phyloP scores from a whole-genome alignment of 2,329 filamentous ascomycete genomes.

The Acrodontium crateriforme region DNA sequence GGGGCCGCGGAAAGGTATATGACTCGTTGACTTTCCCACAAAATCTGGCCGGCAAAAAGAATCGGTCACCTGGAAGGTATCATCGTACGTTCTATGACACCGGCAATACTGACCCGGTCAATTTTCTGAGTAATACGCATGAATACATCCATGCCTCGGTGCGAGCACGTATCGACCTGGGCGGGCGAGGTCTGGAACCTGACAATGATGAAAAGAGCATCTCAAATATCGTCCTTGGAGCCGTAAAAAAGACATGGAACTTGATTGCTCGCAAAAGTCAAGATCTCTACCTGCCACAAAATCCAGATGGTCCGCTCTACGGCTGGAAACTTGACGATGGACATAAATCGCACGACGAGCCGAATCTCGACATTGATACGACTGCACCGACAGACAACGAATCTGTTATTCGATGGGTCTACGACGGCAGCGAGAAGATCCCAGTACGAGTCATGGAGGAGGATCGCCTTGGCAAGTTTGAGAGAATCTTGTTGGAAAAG shows the following conservation, averaged over 20 bases:
- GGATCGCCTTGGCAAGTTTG: conserved; percentile 10
- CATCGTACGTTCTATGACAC: conserved; percentile 17
- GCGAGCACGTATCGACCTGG: conserved; percentile 21
- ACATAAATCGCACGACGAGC: conserved; percentile 9
- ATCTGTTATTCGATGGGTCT: conserved; percentile 18
- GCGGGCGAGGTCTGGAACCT: conserved; percentile 16
- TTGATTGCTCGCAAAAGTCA: conserved; percentile 3
- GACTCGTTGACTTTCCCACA: conserved; percentile 22
- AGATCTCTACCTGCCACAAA: conserved; percentile 12
- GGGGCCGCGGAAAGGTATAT: conserved; percentile 22
- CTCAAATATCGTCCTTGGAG: conserved; percentile 8
- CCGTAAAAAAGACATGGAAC: conserved; percentile 7
- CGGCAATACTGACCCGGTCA: conserved; percentile 9
- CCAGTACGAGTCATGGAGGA: conserved; percentile 10
- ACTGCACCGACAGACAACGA: too few species aligned
- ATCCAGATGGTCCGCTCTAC: conserved; percentile 15
- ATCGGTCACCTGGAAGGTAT: conserved; percentile 19
- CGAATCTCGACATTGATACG: conserved; percentile 12
- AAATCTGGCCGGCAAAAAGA: conserved; percentile 14
- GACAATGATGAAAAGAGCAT: conserved; percentile 10
- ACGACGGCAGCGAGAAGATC: conserved; percentile 7
- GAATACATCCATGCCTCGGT: conserved; percentile 24
- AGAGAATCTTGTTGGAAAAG: conserved; percentile 6
- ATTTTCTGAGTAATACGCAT: conserved; percentile 17
- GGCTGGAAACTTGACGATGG: conserved; percentile 21